Conservation (phyloP, 257 asterid species). For the Schizonepeta tenuifolia region DNA sequence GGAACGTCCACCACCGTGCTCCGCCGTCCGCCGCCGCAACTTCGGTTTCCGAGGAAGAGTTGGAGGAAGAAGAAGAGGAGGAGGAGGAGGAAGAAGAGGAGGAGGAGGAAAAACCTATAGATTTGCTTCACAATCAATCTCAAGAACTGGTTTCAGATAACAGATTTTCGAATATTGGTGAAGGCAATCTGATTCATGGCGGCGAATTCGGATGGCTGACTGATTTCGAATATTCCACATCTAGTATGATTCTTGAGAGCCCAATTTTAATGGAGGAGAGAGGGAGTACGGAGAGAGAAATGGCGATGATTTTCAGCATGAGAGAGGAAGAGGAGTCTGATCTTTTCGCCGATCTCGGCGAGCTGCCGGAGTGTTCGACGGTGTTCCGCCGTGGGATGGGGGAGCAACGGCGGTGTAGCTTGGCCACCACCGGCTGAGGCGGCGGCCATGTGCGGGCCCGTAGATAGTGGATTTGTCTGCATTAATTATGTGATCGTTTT, state of each 20-base stretch:
- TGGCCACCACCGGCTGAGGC: constrained; percentile 44
- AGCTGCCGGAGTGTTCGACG: constrained; percentile 71
- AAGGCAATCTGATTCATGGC: not conserved
- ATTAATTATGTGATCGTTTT: not conserved
- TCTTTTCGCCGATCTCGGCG: constrained; percentile 73
- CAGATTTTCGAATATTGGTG: constrained; percentile 34
- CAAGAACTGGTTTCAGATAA: constrained; percentile 29
- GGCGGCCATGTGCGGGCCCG: constrained; percentile 7
- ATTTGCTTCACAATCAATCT: constrained; percentile 13
- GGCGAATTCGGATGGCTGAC: constrained; percentile 62
- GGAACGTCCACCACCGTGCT: constrained; percentile 39
- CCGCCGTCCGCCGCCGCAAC: constrained; percentile 9
- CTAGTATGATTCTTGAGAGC: constrained; percentile 50
- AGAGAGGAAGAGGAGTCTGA: constrained; percentile 55
- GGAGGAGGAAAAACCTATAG: constrained; percentile 29
- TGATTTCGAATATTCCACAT: constrained; percentile 49
- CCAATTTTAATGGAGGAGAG: constrained; percentile 49
- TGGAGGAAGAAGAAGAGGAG: constrained; percentile 17
- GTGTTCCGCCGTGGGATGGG: constrained; percentile 65
- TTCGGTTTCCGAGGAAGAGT: constrained; percentile 31
- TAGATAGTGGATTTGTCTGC: constrained; percentile 10
- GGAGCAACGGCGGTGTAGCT: constrained; percentile 44
- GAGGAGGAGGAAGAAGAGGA: constrained; percentile 10
- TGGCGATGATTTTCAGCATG: constrained; percentile 52
- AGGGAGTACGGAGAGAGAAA: constrained; percentile 38